Conservation (phyloP, 495 filamentous ascomycete genomes). For the Aspergillus coremiiformis region DNA sequence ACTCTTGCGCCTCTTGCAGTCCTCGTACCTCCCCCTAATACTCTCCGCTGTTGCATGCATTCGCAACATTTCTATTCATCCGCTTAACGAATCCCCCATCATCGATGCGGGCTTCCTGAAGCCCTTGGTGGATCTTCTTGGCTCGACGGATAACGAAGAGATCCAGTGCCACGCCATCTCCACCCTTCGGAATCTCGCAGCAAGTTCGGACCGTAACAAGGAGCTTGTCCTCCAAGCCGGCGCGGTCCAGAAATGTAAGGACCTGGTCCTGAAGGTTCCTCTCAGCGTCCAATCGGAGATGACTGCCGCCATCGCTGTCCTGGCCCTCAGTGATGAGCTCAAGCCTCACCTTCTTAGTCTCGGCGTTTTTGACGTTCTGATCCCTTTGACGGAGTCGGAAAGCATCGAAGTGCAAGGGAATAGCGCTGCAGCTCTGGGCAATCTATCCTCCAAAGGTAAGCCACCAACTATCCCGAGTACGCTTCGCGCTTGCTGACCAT, state of each 20-base stretch:
- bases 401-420: constrained; percentile 98
- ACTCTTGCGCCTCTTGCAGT: constrained; percentile 82
- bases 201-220: constrained; percentile 95
- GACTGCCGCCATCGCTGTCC: constrained; percentile 97
- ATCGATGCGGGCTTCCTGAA: constrained; percentile 95
- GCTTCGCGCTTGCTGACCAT: constrained; percentile 13
- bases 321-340: constrained; percentile 91
- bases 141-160: constrained; percentile 95
- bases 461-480: constrained; percentile 4
- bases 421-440: constrained; percentile 90
- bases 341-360: constrained; percentile 87
- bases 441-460: constrained; percentile 93
- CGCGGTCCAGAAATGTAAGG: constrained; percentile 96
- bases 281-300: constrained; percentile 96
- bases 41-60: constrained; percentile 97
- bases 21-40: constrained; percentile 89
- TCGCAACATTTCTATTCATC: constrained; percentile 97
- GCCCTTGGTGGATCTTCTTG: constrained; percentile 86
- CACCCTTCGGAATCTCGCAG: constrained; percentile 88
- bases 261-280: constrained; percentile 87
- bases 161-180: constrained; percentile 99
- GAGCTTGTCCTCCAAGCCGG: constrained; percentile 91
- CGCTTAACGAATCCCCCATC: constrained; percentile 97
- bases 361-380: constrained; percentile 93
- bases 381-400: constrained; percentile 87